Evolutionary conservation across 2,329 filamentous ascomycete species (phyloP), one percentile per base, ranked within the genome.

Genomic region (Clonostachys sp.): DNA sequence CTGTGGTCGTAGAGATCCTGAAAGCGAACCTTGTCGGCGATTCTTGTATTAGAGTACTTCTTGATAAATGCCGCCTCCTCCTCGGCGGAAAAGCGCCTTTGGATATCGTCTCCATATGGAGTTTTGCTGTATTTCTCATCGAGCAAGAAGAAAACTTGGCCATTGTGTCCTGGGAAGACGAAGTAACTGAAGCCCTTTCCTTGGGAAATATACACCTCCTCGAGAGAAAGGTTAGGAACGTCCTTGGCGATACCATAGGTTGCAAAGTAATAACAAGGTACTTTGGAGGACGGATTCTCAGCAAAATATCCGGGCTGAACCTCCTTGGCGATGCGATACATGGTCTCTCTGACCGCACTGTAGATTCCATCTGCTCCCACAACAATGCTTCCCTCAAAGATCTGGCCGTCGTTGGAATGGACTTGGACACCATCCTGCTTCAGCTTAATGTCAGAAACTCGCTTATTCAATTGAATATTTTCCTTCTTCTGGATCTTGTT

Each of bases 161-260:
- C 41, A 14, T 20, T 20, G 16, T 16, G 41, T 16, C 41, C 41
- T 14, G 20, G 18, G 13, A 42, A 13, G 41, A 24, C n/a, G 16
- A 17, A 14, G 41, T 14, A 42, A 13, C n/a, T 14, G n/a, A 24
- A 17, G 3, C 18, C 13, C 41, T 42, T 42, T 16, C n/a, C n/a
- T 20, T 42, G n/a, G 10, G 13, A 14, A 20, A 20, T 24, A 14
- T 42, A 16, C 16, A 17, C 14, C 14, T 14, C 41, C 20, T n/a
- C 41, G 24, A 30, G 24, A 16, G 16, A 18, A 13, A 14, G 20
- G n/a, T 18, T 42, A 12, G 41, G n/a, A 5, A 62, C 57, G 12
- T 60, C 34, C 13, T 63, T 51, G 5, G 65, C 61, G 13, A 70
- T 70, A 5, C 68, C 67, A 41, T 66, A 71, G 13, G 61, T 61